Percentiles rank a stretch among this genome's conserved stretches.
phyloP scores from a whole-genome alignment of 768 basidiomycete species.

The Piloderma croceum region DNA sequence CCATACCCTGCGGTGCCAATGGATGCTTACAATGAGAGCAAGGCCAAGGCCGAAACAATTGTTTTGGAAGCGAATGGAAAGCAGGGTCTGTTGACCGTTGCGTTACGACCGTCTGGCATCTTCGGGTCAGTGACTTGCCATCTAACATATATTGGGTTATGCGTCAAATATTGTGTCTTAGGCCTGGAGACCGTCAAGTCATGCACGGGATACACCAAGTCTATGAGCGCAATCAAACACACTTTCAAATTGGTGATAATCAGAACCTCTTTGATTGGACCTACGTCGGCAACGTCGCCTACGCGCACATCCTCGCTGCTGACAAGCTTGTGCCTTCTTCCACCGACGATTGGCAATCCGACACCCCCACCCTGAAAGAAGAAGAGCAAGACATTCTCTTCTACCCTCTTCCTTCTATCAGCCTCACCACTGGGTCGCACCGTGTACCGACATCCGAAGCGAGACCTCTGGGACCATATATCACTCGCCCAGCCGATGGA shows the following conservation, averaged over 20 bases:
- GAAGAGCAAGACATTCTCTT: constrained; percentile 39
- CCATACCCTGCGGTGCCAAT: constrained; percentile 66
- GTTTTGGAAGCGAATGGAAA: constrained; percentile 85
- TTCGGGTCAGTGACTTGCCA: constrained; percentile 64
- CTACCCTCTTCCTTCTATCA: constrained; percentile 54
- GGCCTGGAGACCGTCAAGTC: constrained; percentile 87
- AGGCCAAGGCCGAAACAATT: constrained; percentile 79
- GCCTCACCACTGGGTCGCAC: constrained; percentile 55
- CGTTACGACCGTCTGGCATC: constrained; percentile 88
- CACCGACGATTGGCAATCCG: constrained; percentile 23
- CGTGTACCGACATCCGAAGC: constrained; percentile 75
- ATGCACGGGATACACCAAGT: constrained; percentile 76
- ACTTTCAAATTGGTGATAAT: constrained; percentile 92
- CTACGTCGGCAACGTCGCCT: constrained; percentile 92
- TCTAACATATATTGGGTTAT: background rate
- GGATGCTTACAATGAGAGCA: constrained; percentile 93
- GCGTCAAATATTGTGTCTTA: constrained; percentile 23
- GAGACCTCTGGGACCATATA: constrained; percentile 78
- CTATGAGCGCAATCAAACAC: constrained; percentile 75
- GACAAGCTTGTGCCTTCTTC: constrained; percentile 67
- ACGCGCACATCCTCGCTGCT: constrained; percentile 89
- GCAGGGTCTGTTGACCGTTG: constrained; percentile 80
- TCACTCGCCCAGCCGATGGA: constrained; percentile 54
- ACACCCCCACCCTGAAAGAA: constrained; percentile 36
- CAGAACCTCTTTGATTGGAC: constrained; percentile 94